Evolutionary conservation across 2,329 filamentous ascomycete species (phyloP).

Genomic region (Calonectria pseudoreteaudii): DNA sequence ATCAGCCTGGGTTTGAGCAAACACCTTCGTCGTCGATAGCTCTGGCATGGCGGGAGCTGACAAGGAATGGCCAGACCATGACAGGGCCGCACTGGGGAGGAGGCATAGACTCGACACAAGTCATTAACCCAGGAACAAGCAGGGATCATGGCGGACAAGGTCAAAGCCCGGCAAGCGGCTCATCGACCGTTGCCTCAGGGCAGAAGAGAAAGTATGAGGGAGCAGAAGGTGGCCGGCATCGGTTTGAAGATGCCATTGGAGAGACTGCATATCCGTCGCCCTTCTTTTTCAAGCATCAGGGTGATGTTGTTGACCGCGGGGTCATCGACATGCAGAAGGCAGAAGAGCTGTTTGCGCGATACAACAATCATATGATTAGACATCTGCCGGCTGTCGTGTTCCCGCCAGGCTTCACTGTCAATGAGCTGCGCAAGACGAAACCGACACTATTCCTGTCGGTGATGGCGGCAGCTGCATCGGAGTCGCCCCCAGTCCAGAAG

Average conservation of each 20-base stretch:
- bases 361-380: slow-evolving; percentile 68
- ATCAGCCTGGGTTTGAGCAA: slow-evolving; percentile 12
- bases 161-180: slow-evolving; percentile 21
- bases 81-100: slow-evolving; percentile 32
- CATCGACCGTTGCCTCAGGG: slow-evolving; percentile 31
- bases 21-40: slow-evolving; percentile 18
- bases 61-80: slow-evolving; percentile 22
- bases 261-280: slow-evolving; percentile 32
- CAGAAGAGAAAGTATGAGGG: slow-evolving; percentile 49
- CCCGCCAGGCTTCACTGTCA: slow-evolving; percentile 62
- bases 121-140: slow-evolving; percentile 8
- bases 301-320: slow-evolving; percentile 70
- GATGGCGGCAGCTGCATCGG: slow-evolving; percentile 73
- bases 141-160: slow-evolving; percentile 32
- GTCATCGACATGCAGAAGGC: slow-evolving; percentile 68
- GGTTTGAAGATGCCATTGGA: slow-evolving; percentile 27
- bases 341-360: slow-evolving; percentile 66
- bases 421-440: slow-evolving; percentile 67
- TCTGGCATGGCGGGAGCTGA: slow-evolving; percentile 16
- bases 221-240: slow-evolving; percentile 30
- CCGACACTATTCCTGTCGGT: slow-evolving; percentile 79
- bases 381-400: slow-evolving; percentile 75
- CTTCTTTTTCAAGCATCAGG: slow-evolving; percentile 43
- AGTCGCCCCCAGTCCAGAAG: slow-evolving; percentile 67
- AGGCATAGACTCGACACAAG: slow-evolving; percentile 24